These are phyloP conservation scores for Aspergillus sp. DNA, from an alignment of 2,329 filamentous ascomycete species.

Conservation along the genomic window DNA sequence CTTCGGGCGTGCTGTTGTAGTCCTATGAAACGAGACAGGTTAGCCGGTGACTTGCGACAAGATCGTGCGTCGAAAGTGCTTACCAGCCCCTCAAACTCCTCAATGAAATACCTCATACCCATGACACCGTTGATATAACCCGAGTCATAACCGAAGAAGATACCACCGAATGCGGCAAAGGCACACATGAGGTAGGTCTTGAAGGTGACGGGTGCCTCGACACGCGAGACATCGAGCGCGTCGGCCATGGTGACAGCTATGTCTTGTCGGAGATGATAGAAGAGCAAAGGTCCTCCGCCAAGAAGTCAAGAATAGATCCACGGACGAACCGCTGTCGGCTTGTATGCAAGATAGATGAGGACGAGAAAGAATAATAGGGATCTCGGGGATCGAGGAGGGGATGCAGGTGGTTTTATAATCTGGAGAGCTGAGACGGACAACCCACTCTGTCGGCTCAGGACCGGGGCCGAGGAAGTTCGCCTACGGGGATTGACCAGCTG, in stretches of 20 bases:
- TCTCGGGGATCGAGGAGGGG: neutral
- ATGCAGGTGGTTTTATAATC: slow-evolving; percentile 3
- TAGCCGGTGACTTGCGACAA: neutral
- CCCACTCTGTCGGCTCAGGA: slow-evolving; percentile 8
- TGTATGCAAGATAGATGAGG: neutral
- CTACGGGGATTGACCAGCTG: slow-evolving; percentile 15
- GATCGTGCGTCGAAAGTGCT: slow-evolving; percentile 9
- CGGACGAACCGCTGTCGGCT: neutral
- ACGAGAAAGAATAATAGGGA: neutral
- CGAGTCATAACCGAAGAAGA: slow-evolving; percentile 62
- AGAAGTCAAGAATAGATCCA: neutral
- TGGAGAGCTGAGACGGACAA: neutral
- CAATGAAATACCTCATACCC: slow-evolving; percentile 52
- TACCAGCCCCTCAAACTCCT: slow-evolving; percentile 35
- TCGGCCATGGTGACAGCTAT: slow-evolving; percentile 26
- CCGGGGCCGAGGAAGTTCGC: slow-evolving; percentile 16
- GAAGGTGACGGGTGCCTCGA: slow-evolving; percentile 59
- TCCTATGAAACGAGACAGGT: slow-evolving; percentile 17
- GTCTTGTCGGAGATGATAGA: neutral
- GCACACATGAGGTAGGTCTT: slow-evolving; percentile 63
- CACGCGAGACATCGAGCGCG: slow-evolving; percentile 49
- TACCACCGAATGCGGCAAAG: slow-evolving; percentile 61
- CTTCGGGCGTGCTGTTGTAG: slow-evolving; percentile 27
- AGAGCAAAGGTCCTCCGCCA: neutral
- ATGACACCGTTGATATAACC: slow-evolving; percentile 56